Evolutionary conservation across 2,329 filamentous ascomycete species (phyloP).

Genomic region (Xylariales sp.): DNA sequence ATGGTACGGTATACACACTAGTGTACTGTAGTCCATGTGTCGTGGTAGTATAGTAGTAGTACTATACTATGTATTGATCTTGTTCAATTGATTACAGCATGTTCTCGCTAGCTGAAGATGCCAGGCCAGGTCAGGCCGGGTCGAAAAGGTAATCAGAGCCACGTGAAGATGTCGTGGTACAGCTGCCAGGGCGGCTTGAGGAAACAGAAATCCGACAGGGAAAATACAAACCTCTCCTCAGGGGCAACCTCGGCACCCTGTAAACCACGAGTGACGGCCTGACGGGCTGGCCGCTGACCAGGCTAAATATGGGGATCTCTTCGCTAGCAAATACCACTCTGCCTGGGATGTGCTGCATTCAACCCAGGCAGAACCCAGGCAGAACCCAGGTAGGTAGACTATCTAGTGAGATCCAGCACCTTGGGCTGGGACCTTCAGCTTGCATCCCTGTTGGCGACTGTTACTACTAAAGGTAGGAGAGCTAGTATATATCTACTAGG

Average conservation of each 20-base stretch:
- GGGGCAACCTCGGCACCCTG: slow-evolving; percentile 38
- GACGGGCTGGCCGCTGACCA: slow-evolving; percentile 34
- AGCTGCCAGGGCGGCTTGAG: slow-evolving; percentile 30
- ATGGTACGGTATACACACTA: too few relatives aligned
- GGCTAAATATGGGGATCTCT: slow-evolving; percentile 34
- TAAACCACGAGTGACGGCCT: slow-evolving; percentile 28
- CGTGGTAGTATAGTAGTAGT: too few relatives aligned
- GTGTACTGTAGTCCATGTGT: too few relatives aligned
- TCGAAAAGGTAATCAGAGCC: slow-evolving; percentile 28
- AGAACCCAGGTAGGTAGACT: not conserved
- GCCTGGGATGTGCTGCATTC: slow-evolving; percentile 36
- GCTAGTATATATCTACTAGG: too few relatives aligned
- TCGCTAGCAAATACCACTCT: slow-evolving; percentile 34
- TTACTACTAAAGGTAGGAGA: too few relatives aligned
- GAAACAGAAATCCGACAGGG: slow-evolving; percentile 31
- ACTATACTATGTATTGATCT: too few relatives aligned
- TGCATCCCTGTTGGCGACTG: slow-evolving; percentile 19
- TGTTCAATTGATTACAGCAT: not conserved
- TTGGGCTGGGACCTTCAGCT: slow-evolving; percentile 37
- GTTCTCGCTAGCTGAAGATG: slow-evolving; percentile 12
- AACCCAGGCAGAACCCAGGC: slow-evolving; percentile 5
- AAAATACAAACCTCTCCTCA: slow-evolving; percentile 29
- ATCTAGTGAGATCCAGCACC: slow-evolving; percentile 39
- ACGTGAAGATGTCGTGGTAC: slow-evolving; percentile 41
- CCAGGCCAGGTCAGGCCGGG: slow-evolving; percentile 13